Evolutionary conservation across 768 basidiomycete species (phyloP).

Genomic region (Calocybe indica): DNA sequence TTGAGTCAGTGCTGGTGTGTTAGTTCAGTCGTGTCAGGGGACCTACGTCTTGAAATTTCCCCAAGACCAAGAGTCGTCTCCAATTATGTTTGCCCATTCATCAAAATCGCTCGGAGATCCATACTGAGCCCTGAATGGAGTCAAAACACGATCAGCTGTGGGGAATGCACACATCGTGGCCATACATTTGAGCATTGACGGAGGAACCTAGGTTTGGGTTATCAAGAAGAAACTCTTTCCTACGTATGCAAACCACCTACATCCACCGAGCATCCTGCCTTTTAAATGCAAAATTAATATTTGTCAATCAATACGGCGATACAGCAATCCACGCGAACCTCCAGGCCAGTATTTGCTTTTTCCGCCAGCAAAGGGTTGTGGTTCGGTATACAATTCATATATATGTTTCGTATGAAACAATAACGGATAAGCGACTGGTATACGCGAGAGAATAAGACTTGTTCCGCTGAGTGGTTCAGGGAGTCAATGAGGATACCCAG

Average conservation of each 20-base stretch:
- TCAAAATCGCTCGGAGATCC: constrained; percentile 67
- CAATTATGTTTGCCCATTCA: constrained; percentile 51
- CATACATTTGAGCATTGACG: constrained; percentile 54
- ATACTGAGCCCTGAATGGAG: constrained; percentile 44
- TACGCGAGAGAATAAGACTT: constrained; percentile 31
- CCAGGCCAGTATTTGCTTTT: constrained; percentile 57
- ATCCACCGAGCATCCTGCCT: constrained; percentile 72
- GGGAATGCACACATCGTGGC: not conserved
- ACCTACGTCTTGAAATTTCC: constrained; percentile 43
- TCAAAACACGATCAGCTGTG: too few species aligned
- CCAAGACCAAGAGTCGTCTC: constrained; percentile 57
- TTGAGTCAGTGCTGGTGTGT: not conserved
- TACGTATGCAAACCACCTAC: constrained; percentile 31
- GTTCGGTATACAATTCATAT: constrained; percentile 50
- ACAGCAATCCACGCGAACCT: constrained; percentile 31
- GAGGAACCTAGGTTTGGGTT: constrained; percentile 40
- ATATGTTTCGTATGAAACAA: constrained; percentile 44
- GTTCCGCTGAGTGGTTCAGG: constrained; percentile 31
- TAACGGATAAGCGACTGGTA: constrained; percentile 35
- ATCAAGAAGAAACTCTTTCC: not conserved
- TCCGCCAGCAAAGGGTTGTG: constrained; percentile 43
- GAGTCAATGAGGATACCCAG: not conserved
- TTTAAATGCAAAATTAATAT: not conserved
- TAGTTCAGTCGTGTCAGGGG: not conserved
- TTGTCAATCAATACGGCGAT: not conserved